Evolutionary conservation across 2,329 filamentous ascomycete species (phyloP), one percentile per base, ranked within the genome.

Genomic region (Diplodia seriata): DNA sequence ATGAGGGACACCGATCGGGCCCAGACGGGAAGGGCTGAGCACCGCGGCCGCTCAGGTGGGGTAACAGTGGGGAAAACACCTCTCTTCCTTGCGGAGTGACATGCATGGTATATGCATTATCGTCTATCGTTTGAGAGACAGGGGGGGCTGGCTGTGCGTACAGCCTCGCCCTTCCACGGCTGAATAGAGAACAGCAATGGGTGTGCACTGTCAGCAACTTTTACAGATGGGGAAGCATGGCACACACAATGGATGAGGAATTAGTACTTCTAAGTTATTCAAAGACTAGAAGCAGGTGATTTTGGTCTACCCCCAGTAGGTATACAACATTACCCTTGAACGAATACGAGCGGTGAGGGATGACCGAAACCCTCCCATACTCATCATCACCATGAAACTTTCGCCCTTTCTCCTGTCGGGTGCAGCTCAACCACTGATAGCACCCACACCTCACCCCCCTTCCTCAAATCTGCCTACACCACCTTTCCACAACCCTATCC

Each of bases 401-500:
- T 8, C 12, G 4, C 7, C 18, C 15, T 36, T 6, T 12, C 11
- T 12, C 53, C 2, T 15, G 23, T 26, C 2, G 23, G 23, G 23
- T 26, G 23, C 23, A 3, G 23, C 3, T 26, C 23, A 26, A 26
- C 23, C 23, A 26, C 23, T 26, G 23, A 26, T 26, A 26, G 23
- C 23, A 26, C 15, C 4, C 33, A 7, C 6, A 14, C 1, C 20
- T 23, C 55, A 26, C 11, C 33, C 20, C 9, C 18, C 23, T 14
- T 26, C 26, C 20, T 63, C 59, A 67, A 40, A 67, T 67, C n/a
- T 67, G 64, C 54, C 49, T 57, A 47, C 92, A 95, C 92, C 92
- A 95, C 74, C 87, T 89, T 43, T 85, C 85, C 82, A 92, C 80
- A 31, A 89, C 85, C 68, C 78, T 72, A 53, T 83, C 83, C 29